These are phyloP conservation scores for Myrica gale DNA, from an alignment of 306 rosid genomes.

Conservation along the genomic window DNA sequence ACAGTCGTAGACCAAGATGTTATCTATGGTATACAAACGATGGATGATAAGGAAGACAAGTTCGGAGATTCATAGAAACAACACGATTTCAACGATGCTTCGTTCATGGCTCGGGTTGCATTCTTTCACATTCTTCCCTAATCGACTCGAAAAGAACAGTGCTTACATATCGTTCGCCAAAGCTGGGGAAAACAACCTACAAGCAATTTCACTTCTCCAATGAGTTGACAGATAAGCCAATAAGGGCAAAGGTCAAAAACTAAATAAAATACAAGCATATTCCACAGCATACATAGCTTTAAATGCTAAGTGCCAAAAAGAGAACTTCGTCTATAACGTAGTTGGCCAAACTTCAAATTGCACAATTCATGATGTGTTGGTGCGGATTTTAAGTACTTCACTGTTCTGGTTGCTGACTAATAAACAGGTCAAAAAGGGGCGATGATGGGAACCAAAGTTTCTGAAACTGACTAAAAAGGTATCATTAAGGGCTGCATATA, in stretches of 20 bases:
- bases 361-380: not conserved
- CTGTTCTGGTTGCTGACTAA: not conserved
- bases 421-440: not conserved
- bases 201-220: conserved; percentile 19
- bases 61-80: not conserved
- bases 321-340: not conserved
- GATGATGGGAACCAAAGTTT: conserved; percentile 3
- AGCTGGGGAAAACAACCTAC: conserved; percentile 88
- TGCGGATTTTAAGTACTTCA: not conserved
- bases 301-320: too few relatives aligned
- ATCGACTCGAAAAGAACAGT: conserved; percentile 79
- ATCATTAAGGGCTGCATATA: not conserved
- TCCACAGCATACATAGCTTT: too few relatives aligned
- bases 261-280: not conserved
- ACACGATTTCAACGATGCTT: not conserved
- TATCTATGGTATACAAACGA: not conserved
- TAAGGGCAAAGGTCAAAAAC: not conserved
- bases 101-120: conserved; percentile 84
- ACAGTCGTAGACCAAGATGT: not conserved
- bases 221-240: not conserved
- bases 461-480: not conserved
- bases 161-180: conserved; percentile 86
- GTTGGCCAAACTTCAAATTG: not conserved
- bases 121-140: conserved; percentile 88
- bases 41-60: not conserved